These are phyloP conservation scores for Fusarium liriodendri DNA, from an alignment of 2,329 filamentous ascomycete species.

Conservation along the genomic window DNA sequence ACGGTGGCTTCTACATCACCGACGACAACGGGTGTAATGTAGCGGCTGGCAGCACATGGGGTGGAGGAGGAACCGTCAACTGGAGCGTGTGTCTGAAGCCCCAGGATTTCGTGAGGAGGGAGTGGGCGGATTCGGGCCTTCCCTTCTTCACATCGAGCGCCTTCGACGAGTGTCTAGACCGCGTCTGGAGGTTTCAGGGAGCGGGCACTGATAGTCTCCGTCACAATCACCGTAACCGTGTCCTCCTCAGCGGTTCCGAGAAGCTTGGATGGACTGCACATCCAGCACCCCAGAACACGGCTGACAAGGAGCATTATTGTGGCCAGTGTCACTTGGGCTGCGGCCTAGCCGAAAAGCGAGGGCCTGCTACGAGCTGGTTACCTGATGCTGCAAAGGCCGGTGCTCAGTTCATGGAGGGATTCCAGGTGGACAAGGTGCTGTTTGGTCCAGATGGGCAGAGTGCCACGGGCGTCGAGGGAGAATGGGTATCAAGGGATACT, in stretches of 20 bases:
- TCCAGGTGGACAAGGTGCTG: slow-evolving; percentile 75
- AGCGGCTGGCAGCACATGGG: slow-evolving; percentile 79
- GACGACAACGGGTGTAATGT: slow-evolving; percentile 70
- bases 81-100: slow-evolving; percentile 78
- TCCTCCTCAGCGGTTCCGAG: slow-evolving; percentile 79
- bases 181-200: slow-evolving; percentile 83
- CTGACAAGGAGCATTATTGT: slow-evolving; percentile 78
- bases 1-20: slow-evolving; percentile 66
- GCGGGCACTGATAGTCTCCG: slow-evolving; percentile 73
- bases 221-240: slow-evolving; percentile 78
- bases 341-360: slow-evolving; percentile 78
- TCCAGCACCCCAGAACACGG: slow-evolving; percentile 83
- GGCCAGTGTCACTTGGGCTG: slow-evolving; percentile 72
- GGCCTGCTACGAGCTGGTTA: slow-evolving; percentile 80
- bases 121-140: slow-evolving; percentile 80
- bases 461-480: slow-evolving; percentile 78
- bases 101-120: slow-evolving; percentile 79
- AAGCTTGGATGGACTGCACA: slow-evolving; percentile 79
- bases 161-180: slow-evolving; percentile 83
- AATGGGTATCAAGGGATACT: slow-evolving; percentile 78
- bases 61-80: slow-evolving; percentile 89
- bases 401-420: slow-evolving; percentile 86
- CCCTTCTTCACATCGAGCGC: slow-evolving; percentile 78
- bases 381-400: slow-evolving; percentile 83
- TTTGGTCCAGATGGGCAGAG: slow-evolving; percentile 71